These are phyloP conservation scores for Xylariales sp. DNA, from an alignment of 2,329 filamentous ascomycete species.

Conservation along the genomic window DNA sequence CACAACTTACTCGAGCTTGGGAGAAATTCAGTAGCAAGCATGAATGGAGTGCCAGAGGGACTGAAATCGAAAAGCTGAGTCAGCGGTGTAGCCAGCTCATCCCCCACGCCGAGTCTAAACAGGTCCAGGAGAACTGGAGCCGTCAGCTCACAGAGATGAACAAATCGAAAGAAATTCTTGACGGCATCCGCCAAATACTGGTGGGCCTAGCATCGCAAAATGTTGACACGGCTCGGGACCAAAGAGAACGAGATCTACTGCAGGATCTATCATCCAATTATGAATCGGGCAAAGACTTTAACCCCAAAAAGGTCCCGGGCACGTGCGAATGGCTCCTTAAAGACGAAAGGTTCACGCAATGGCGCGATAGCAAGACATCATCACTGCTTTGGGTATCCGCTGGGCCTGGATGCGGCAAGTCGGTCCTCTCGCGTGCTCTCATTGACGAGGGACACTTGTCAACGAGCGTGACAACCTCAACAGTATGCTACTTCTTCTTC, in stretches of 20 bases:
- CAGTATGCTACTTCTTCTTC: slow-evolving; percentile 30
- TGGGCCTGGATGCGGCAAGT: slow-evolving; percentile 1
- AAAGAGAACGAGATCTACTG: slow-evolving; percentile 10
- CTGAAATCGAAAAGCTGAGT: slow-evolving; percentile 6
- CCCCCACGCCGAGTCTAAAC: too few species aligned
- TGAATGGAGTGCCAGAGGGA: slow-evolving; percentile 3
- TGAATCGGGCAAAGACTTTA: slow-evolving; percentile 21
- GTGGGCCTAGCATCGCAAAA: background rate
- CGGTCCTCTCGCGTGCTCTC: background rate
- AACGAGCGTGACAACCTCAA: slow-evolving; percentile 14
- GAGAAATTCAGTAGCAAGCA: slow-evolving; percentile 8
- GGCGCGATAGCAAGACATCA: slow-evolving; percentile 13
- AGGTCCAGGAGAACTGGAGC: too few species aligned
- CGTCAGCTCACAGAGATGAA: slow-evolving; percentile 10
- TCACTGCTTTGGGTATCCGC: background rate
- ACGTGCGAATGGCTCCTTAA: slow-evolving; percentile 30
- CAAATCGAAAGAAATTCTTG: slow-evolving; percentile 6
- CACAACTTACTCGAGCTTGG: slow-evolving; percentile 12
- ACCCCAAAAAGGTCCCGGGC: slow-evolving; percentile 18
- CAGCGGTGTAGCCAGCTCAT: slow-evolving; percentile 2
- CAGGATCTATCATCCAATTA: slow-evolving; percentile 18
- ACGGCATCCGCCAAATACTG: slow-evolving; percentile 6
- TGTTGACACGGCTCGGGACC: background rate
- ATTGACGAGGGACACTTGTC: slow-evolving; percentile 10
- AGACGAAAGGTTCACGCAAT: slow-evolving; percentile 19